phyloP scores from a whole-genome alignment of 768 basidiomycete species.

The Tulasnella calospora region DNA sequence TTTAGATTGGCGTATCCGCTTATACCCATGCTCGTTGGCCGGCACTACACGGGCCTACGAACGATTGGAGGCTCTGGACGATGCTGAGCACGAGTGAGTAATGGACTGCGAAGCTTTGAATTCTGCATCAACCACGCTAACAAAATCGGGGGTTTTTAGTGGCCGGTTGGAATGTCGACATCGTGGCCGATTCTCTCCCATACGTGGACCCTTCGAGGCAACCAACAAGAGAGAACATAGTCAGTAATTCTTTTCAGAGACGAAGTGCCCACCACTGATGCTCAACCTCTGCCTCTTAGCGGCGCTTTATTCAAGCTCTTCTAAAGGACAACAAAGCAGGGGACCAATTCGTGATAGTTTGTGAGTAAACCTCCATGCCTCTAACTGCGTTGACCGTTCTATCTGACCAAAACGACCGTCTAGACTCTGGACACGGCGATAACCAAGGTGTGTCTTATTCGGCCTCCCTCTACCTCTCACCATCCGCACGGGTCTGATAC shows the following conservation, averaged over 20 bases:
- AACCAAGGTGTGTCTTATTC: neutral
- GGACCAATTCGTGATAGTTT: neutral
- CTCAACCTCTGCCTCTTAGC: neutral
- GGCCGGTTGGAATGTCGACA: neutral
- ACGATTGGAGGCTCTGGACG: neutral
- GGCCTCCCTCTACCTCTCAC: too few species aligned
- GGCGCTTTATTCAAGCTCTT: neutral
- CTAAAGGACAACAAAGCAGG: neutral
- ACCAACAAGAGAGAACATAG: neutral
- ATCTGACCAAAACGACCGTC: neutral
- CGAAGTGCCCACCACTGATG: neutral
- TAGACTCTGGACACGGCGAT: neutral
- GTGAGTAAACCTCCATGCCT: neutral
- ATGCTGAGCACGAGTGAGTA: neutral
- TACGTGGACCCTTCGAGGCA: neutral
- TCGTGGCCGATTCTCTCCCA: neutral
- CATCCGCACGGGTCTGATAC: neutral
- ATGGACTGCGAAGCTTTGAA: neutral
- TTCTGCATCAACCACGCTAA: neutral
- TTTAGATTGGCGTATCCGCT: neutral
- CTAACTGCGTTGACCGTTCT: neutral
- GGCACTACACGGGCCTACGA: neutral
- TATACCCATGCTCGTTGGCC: neutral
- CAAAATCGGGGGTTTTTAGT: neutral
- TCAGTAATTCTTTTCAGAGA: neutral